These are phyloP conservation scores for Lipomyces orientalis DNA, from an alignment of 805 yeast genomes.

Conservation along the genomic window DNA sequence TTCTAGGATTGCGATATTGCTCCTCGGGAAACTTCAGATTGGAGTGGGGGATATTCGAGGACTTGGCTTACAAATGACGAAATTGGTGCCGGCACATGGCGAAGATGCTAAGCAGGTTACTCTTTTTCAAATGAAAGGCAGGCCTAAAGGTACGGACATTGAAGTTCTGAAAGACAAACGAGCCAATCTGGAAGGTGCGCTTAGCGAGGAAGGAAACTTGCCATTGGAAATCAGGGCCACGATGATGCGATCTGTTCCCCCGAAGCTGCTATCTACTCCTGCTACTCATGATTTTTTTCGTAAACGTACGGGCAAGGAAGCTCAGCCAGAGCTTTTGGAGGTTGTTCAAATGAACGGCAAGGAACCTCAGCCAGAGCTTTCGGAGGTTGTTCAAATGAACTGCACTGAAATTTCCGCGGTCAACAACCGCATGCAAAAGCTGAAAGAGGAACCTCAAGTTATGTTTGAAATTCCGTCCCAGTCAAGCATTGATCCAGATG, in stretches of 20 bases:
- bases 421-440: not conserved
- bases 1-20: slow-evolving; percentile 61
- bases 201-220: not conserved
- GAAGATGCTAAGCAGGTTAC: not conserved
- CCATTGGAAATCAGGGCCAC: not conserved
- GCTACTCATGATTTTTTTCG: slow-evolving; percentile 43
- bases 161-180: not conserved
- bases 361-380: slow-evolving; percentile 42
- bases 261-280: not conserved
- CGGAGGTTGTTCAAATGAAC: slow-evolving; percentile 30
- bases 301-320: slow-evolving; percentile 43
- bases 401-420: not conserved
- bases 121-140: not conserved
- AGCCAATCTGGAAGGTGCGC: not conserved
- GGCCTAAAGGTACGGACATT: not conserved
- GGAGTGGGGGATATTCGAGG: slow-evolving; percentile 79
- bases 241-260: not conserved
- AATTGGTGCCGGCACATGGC: slow-evolving; percentile 46
- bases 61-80: slow-evolving; percentile 69
- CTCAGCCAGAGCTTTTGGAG: slow-evolving; percentile 42
- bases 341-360: slow-evolving; percentile 26
- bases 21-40: slow-evolving; percentile 61
- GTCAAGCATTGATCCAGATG: slow-evolving; percentile 64
- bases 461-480: slow-evolving; percentile 23
- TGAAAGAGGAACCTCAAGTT: not conserved